Evolutionary conservation across 75 land plant genomes (phyloP).

Genomic region (Cupressus sempervirens): DNA sequence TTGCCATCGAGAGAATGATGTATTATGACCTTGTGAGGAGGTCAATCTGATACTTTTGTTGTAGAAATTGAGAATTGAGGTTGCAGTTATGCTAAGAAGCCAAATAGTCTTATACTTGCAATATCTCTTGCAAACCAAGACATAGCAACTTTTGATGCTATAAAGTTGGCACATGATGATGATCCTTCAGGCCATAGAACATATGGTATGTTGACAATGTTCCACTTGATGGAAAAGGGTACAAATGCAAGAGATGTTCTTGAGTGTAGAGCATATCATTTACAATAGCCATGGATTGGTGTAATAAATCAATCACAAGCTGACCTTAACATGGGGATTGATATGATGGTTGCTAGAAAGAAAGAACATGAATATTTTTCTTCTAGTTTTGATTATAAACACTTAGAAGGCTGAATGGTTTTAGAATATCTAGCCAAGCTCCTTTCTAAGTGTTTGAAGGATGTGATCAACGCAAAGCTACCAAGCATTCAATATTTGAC

Average conservation of each 20-base stretch:
- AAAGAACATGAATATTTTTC: constrained; percentile 76
- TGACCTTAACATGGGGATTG: constrained; percentile 80
- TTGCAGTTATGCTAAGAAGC: constrained; percentile 79
- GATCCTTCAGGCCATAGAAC: constrained; percentile 89
- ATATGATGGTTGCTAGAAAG: constrained; percentile 69
- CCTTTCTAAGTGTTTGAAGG: constrained; percentile 74
- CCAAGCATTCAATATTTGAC: constrained; percentile 74
- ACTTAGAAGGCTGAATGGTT: constrained; percentile 73
- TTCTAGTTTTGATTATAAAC: constrained; percentile 74
- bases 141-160: constrained; percentile 94
- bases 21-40: no score
- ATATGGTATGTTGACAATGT: constrained; percentile 80
- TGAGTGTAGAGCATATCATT: constrained; percentile 74
- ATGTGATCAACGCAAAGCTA: constrained; percentile 63
- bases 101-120: constrained; percentile 77
- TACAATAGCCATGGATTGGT: constrained; percentile 88
- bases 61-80: constrained; percentile 77
- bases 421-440: constrained; percentile 85
- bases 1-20: no score
- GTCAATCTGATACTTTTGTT: constrained; percentile 77
- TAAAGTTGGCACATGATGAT: constrained; percentile 82
- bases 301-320: constrained; percentile 91
- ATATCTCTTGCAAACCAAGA: constrained; percentile 90
- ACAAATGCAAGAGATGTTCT: constrained; percentile 79
- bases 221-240: constrained; percentile 85